A percentile compares a stretch with the other conserved stretches of the same genome.
phyloP scores from a whole-genome alignment of 2,329 filamentous ascomycete species.

The Zarea fungicola region DNA sequence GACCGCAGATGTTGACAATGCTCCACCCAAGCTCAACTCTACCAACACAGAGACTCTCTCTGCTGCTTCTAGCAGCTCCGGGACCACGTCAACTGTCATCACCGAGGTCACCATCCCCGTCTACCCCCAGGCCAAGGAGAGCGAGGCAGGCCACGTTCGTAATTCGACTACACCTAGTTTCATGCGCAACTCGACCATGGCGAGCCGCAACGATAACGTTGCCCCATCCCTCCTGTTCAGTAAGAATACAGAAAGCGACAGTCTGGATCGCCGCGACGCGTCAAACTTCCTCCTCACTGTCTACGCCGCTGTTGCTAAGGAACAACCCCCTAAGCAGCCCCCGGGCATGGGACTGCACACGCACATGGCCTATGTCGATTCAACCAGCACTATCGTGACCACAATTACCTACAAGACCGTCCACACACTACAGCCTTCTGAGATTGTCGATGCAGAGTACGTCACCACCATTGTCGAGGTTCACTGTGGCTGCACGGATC shows the following conservation, averaged over 20 bases:
- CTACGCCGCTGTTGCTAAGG: constrained; percentile 33
- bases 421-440: background rate
- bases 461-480: constrained; percentile 10
- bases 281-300: constrained; percentile 35
- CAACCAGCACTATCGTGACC: constrained; percentile 9
- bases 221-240: constrained; percentile 7
- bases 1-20: background rate
- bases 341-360: constrained; percentile 25
- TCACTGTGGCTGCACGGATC: constrained; percentile 11
- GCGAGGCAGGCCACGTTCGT: background rate
- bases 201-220: background rate
- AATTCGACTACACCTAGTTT: background rate
- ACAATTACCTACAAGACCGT: constrained; percentile 12
- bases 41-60: background rate
- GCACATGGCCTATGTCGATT: background rate
- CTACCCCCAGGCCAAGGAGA: background rate
- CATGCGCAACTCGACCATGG: background rate
- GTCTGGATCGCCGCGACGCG: constrained; percentile 22
- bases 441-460: background rate
- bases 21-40: background rate
- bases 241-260: constrained; percentile 12
- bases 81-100: background rate
- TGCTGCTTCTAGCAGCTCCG: background rate
- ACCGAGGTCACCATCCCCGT: constrained; percentile 1
- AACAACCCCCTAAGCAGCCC: constrained; percentile 26